Base-by-base conservation (phyloP, 495 filamentous ascomycete species). In the Beverwykella pulmonaria region DNA sequence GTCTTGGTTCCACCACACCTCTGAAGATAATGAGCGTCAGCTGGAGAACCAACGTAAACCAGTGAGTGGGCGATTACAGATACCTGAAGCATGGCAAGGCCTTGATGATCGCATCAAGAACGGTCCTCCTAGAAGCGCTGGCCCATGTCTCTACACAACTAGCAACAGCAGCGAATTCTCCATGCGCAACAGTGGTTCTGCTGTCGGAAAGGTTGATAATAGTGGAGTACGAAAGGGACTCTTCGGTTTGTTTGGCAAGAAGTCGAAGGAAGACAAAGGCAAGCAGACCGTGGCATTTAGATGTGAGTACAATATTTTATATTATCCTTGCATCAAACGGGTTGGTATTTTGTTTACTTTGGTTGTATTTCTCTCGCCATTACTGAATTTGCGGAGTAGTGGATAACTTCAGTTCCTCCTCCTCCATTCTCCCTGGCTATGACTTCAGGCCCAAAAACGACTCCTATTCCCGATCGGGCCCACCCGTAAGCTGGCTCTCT, bases 401-500 rank as follows among this genome's bases (percentile, higher is more conserved):
- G 26, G 61, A 23, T 26, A 59, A 66, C 26, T 48, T 69, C 58
- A 63, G 59, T 62, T 59, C 58, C 20, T 66, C 58, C 20, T 66
- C 62, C 15, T 25, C 63, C n/a, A 17, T 67, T 26, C 39, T 44
- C 39, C 59, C 61, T n/a, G 55, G 30, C 12, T 70, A 55, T 53
- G 63, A 68, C 25, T 19, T 61, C n/a, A 53, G 69, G 34, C 69
- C 78, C 64, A 57, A 62, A 29, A 55, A 59, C n/a, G 29, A 25
- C 69, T 54, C 41, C 74, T 19, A 25, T 3, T 61, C 58, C 76
- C 67, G 39, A 4, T 27, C 48, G 2, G 22, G 52, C 71, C 54
- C 71, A 61, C 68, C 86, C 54, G 85, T 88, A 63, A 94, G 89
- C 62, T 97, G 92, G 92, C 82, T 98, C 53, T 86, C 89, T 34